Conservation (phyloP, 2,329 filamentous ascomycete genomes). For the Microcyclosporella mali region DNA sequence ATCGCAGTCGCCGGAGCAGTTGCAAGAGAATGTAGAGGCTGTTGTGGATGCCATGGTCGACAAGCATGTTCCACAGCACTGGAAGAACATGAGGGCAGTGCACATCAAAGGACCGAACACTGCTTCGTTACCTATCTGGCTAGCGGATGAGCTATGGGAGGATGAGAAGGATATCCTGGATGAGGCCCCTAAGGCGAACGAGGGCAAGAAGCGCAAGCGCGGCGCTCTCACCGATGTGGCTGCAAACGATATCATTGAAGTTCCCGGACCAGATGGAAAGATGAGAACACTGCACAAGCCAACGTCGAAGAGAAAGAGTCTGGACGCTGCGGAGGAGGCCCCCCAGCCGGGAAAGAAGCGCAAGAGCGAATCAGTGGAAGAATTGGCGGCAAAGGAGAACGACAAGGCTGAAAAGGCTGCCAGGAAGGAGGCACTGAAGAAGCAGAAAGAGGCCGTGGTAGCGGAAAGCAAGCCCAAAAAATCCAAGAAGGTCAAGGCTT, state of each 20-base stretch:
- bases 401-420: slow-evolving; percentile 23
- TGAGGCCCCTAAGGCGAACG: slow-evolving; percentile 36
- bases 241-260: slow-evolving; percentile 23
- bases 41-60: slow-evolving; percentile 65
- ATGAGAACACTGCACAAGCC: slow-evolving; percentile 28
- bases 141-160: slow-evolving; percentile 85
- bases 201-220: slow-evolving; percentile 31
- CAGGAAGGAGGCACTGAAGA: slow-evolving; percentile 23
- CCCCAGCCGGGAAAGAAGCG: slow-evolving; percentile 24
- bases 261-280: slow-evolving; percentile 30
- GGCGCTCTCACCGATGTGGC: slow-evolving; percentile 22
- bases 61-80: slow-evolving; percentile 77
- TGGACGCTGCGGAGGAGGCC: slow-evolving; percentile 17
- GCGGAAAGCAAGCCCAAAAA: slow-evolving; percentile 1
- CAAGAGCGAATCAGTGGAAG: slow-evolving; percentile 23
- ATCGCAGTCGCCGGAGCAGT: slow-evolving; percentile 65
- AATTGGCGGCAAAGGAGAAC: slow-evolving; percentile 13
- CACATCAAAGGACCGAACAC: slow-evolving; percentile 90
- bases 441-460: slow-evolving; percentile 23
- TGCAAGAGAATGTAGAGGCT: slow-evolving; percentile 73
- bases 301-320: slow-evolving; percentile 17
- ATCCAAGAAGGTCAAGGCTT: slow-evolving; percentile 5
- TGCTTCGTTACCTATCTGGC: slow-evolving; percentile 85
- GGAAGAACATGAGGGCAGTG: slow-evolving; percentile 76
- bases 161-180: slow-evolving; percentile 67